Evolutionary conservation across 257 asterid genomes (phyloP).

Genomic region (Solanum chmielewskii): DNA sequence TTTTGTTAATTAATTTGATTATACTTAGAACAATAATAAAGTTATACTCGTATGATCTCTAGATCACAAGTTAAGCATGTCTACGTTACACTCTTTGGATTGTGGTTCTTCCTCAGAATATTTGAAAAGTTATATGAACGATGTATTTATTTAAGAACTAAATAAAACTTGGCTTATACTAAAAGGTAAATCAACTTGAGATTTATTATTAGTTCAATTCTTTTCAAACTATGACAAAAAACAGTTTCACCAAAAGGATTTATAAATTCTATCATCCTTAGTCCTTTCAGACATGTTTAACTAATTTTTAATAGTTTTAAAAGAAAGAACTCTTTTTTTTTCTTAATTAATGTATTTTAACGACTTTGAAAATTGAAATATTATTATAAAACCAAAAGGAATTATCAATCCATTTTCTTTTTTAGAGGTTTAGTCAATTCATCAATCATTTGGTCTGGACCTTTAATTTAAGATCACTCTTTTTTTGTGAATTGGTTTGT

Average conservation of each 20-base stretch:
- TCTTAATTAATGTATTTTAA: neutral
- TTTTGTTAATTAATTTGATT: neutral
- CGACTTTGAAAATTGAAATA: neutral
- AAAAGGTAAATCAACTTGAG: neutral
- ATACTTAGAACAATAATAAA: neutral
- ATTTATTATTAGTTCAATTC: neutral
- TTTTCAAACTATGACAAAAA: neutral
- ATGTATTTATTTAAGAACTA: no score
- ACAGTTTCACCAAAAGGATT: neutral
- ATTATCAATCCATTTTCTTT: neutral
- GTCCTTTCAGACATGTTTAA: neutral
- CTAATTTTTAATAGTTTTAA: neutral
- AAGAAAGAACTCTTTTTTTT: neutral
- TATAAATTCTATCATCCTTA: neutral
- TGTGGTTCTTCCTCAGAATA: no score
- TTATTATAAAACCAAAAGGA: neutral
- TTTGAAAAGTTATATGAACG: no score
- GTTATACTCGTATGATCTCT: neutral
- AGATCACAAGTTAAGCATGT: neutral
- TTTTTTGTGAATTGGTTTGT: neutral
- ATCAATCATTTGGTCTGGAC: neutral
- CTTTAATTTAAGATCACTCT: neutral
- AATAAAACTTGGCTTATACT: neutral
- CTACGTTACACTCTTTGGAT: neutral
- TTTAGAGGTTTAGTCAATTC: neutral